Percentiles rank a stretch among this genome's conserved stretches.
Conservation (phyloP, 2,329 filamentous ascomycete genomes). For the Ophioceras dolichostomum region DNA sequence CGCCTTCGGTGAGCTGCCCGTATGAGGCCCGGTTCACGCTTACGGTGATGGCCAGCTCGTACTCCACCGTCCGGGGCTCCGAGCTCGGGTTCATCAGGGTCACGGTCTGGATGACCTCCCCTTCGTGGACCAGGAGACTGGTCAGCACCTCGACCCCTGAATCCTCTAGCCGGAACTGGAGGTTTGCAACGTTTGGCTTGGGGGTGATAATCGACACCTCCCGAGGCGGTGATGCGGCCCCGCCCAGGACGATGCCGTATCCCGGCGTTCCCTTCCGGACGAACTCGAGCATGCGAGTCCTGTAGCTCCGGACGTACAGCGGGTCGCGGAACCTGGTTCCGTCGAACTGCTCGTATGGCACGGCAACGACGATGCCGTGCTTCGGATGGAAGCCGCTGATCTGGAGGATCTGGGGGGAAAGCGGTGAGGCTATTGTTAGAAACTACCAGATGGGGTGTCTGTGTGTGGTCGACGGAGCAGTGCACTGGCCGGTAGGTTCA, state of each 20-base stretch:
- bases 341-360: slow-evolving; percentile 10
- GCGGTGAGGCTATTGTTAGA: neutral
- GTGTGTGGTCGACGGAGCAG: too few species aligned
- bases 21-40: slow-evolving; percentile 11
- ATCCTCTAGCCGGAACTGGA: neutral
- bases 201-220: slow-evolving; percentile 3
- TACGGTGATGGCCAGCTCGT: slow-evolving; percentile 3
- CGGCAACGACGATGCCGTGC: slow-evolving; percentile 9
- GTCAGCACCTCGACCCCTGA: slow-evolving; percentile 1
- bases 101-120: slow-evolving; percentile 5
- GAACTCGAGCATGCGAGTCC: slow-evolving; percentile 6
- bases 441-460: too few species aligned
- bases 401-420: slow-evolving; percentile 4
- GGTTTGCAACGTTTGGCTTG: slow-evolving; percentile 1
- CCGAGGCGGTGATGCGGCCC: neutral
- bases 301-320: slow-evolving; percentile 7
- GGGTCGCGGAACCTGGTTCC: slow-evolving; percentile 5
- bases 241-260: neutral
- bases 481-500: neutral
- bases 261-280: slow-evolving; percentile 3
- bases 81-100: slow-evolving; percentile 4
- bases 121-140: slow-evolving; percentile 3
- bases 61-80: neutral
- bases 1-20: slow-evolving; percentile 10
- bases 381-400: slow-evolving; percentile 4